Evolutionary conservation across 306 rosid species (phyloP).

Genomic region (Sophora flavescens): DNA sequence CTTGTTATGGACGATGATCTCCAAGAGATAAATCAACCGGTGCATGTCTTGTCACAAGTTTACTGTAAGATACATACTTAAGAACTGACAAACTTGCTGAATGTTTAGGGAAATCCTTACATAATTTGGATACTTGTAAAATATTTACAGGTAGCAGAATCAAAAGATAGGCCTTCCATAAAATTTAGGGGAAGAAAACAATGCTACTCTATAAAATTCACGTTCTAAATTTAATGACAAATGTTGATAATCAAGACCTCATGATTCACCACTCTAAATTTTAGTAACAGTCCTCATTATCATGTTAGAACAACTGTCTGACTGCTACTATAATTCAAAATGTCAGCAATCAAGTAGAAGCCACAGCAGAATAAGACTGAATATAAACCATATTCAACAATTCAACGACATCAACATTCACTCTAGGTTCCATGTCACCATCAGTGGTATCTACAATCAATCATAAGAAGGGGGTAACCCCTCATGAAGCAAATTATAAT

Average conservation of each 20-base stretch:
- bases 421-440: not conserved
- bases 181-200: not conserved
- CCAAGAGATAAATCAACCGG: not conserved
- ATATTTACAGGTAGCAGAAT: not conserved
- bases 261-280: not conserved
- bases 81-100: constrained; percentile 1
- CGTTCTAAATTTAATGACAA: constrained; percentile 9
- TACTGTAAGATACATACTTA: not conserved
- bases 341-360: constrained; percentile 24
- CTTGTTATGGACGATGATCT: constrained; percentile 10
- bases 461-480: not conserved
- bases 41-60: not conserved
- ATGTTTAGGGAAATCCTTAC: not conserved
- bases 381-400: not conserved
- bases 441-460: not conserved
- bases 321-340: not conserved
- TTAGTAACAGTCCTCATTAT: not conserved
- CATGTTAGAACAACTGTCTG: not conserved
- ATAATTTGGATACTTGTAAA: not conserved
- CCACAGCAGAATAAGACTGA: not conserved
- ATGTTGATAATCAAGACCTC: not conserved
- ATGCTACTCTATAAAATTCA: not conserved
- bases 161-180: not conserved
- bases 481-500: not conserved
- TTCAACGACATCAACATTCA: not conserved